Evolutionary conservation across 805 yeast species (phyloP).

Genomic region (Blastobotrys parvus): DNA sequence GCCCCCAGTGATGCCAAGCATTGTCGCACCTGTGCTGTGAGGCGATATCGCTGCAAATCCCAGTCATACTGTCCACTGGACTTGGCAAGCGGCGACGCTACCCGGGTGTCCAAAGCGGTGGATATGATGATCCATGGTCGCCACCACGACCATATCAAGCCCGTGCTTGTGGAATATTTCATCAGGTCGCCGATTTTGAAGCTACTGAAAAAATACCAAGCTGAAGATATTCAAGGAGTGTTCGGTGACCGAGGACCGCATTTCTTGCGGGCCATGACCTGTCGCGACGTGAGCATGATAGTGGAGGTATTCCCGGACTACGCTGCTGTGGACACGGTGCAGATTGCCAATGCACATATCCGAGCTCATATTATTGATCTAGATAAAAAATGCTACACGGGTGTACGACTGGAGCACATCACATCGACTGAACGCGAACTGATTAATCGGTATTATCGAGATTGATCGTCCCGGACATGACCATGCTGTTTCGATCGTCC

Average conservation of each 20-base stretch:
- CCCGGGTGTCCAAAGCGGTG: slow-evolving; percentile 28
- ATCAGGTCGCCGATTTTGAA: slow-evolving; percentile 12
- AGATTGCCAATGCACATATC: slow-evolving; percentile 15
- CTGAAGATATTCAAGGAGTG: slow-evolving; percentile 23
- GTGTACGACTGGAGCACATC: neutral
- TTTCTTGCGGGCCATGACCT: slow-evolving; percentile 43
- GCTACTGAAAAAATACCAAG: slow-evolving; percentile 25
- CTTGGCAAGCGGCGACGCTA: slow-evolving; percentile 27
- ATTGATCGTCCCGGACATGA: slow-evolving; percentile 20
- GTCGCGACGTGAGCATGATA: slow-evolving; percentile 50
- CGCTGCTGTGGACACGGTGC: neutral
- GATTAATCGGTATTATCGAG: neutral
- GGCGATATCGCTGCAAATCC: slow-evolving; percentile 27
- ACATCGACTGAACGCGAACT: neutral
- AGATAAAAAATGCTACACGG: slow-evolving; percentile 36
- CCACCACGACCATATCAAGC: neutral
- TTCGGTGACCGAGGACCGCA: slow-evolving; percentile 27
- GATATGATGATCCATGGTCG: slow-evolving; percentile 9
- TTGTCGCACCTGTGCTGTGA: slow-evolving; percentile 54
- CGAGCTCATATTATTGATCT: slow-evolving; percentile 42
- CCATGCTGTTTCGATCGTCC: slow-evolving; percentile 15
- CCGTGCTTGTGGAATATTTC: neutral
- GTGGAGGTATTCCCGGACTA: slow-evolving; percentile 31
- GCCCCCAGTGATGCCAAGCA: slow-evolving; percentile 31
- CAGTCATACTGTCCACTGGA: slow-evolving; percentile 41